phyloP scores from a whole-genome alignment of 2,329 filamentous ascomycete species.

The Metarhizium sp. region DNA sequence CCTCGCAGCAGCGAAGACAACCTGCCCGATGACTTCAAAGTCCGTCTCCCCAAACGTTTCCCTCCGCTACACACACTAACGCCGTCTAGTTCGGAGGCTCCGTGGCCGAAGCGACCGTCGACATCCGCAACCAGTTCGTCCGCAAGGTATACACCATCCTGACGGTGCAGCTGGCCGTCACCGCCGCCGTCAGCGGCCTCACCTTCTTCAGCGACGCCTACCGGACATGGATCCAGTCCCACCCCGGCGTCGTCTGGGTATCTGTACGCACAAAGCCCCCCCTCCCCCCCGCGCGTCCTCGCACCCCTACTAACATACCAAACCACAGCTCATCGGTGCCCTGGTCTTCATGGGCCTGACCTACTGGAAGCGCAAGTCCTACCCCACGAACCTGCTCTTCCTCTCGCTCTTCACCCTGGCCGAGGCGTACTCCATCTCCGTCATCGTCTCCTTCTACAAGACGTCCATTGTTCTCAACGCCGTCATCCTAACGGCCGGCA shows the following conservation, averaged over 20 bases:
- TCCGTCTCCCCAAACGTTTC: conserved; percentile 20
- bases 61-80: background rate
- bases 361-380: conserved; percentile 92
- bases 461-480: conserved; percentile 80
- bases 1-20: conserved; percentile 81
- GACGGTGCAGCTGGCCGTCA: conserved; percentile 86
- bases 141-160: conserved; percentile 97
- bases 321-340: conserved; percentile 58
- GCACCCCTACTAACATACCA: conserved; percentile 10
- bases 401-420: conserved; percentile 80
- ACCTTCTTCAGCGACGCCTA: conserved; percentile 79
- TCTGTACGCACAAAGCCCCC: conserved; percentile 43
- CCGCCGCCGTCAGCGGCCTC: conserved; percentile 67
- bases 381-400: conserved; percentile 91
- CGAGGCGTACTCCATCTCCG: conserved; percentile 88
- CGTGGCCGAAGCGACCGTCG: conserved; percentile 86
- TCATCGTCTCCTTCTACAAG: conserved; percentile 87
- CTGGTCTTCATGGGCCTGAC: conserved; percentile 80
- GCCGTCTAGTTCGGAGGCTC: conserved; percentile 70
- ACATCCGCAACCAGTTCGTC: conserved; percentile 94
- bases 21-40: conserved; percentile 94
- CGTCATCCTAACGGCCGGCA: conserved; percentile 75
- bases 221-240: conserved; percentile 75
- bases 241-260: conserved; percentile 76
- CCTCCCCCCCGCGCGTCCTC: too few relatives aligned